Conservation (phyloP, 2,329 filamentous ascomycete species). For the Colletotrichum sp. region DNA sequence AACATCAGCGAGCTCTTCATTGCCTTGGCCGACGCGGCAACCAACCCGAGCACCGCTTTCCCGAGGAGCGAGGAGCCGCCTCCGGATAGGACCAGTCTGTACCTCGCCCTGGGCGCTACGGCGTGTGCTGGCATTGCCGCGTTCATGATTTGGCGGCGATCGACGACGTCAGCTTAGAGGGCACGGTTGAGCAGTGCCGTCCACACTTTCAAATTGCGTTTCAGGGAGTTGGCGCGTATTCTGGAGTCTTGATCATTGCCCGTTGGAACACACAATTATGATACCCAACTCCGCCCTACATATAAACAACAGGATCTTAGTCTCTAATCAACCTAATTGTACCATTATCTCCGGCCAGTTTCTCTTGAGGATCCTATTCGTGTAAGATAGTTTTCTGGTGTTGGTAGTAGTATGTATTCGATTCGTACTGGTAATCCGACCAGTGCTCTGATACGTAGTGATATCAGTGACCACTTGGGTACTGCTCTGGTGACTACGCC, state of each 20-base stretch:
- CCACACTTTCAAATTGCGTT: constrained; percentile 1
- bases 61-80: constrained; percentile 88
- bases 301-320: constrained; percentile 1
- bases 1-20: constrained; percentile 96
- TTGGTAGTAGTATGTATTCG: background rate
- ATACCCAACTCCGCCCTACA: constrained; percentile 22
- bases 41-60: constrained; percentile 86
- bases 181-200: background rate
- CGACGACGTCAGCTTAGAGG: constrained; percentile 50
- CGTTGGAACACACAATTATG: constrained; percentile 11
- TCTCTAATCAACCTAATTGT: constrained; percentile 11
- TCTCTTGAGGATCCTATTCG: background rate
- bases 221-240: constrained; percentile 10
- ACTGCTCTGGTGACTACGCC: too few relatives aligned
- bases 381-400: background rate
- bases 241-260: background rate
- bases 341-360: background rate
- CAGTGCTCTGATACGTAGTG: background rate
- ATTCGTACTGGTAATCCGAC: background rate
- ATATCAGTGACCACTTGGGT: too few relatives aligned
- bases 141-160: constrained; percentile 69
- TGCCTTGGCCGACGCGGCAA: constrained; percentile 87
- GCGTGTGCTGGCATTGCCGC: constrained; percentile 68
- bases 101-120: constrained; percentile 81
- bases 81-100: constrained; percentile 83